Evolutionary conservation across 2,329 filamentous ascomycete species (phyloP).

Genomic region (Magnaporthiopsis incrustans): DNA sequence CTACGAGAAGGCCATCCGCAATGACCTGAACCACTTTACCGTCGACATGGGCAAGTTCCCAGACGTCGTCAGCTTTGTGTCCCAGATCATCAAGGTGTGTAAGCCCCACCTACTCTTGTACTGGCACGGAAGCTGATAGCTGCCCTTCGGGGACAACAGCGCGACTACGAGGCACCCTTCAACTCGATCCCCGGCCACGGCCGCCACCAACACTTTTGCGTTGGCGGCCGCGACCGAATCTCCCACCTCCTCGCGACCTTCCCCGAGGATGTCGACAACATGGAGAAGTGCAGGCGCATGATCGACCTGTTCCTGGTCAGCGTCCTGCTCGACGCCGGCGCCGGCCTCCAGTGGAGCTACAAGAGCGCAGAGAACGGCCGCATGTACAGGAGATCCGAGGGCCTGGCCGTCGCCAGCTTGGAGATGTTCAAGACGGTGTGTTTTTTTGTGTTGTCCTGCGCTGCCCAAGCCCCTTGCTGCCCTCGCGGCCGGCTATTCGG

Average conservation of each 20-base stretch:
- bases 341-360: slow-evolving; percentile 86
- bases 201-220: slow-evolving; percentile 74
- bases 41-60: slow-evolving; percentile 79
- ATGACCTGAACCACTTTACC: slow-evolving; percentile 77
- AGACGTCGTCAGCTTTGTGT: slow-evolving; percentile 78
- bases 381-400: slow-evolving; percentile 77
- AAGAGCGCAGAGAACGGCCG: slow-evolving; percentile 83
- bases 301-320: slow-evolving; percentile 74
- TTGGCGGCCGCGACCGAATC: slow-evolving; percentile 68
- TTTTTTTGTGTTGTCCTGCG: not conserved
- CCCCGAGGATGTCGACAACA: slow-evolving; percentile 59
- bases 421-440: slow-evolving; percentile 84
- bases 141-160: too few species aligned
- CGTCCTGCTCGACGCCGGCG: slow-evolving; percentile 78
- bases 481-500: not conserved
- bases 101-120: too few species aligned
- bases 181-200: slow-evolving; percentile 74
- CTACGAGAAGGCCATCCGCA: slow-evolving; percentile 66
- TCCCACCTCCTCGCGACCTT: slow-evolving; percentile 63
- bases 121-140: not conserved
- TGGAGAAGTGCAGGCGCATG: slow-evolving; percentile 66
- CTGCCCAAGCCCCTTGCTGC: not conserved
- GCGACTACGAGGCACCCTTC: slow-evolving; percentile 49
- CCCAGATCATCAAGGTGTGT: slow-evolving; percentile 85
- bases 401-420: slow-evolving; percentile 65